phyloP scores from a whole-genome alignment of 306 rosid species.

The Corylus avellana region DNA sequence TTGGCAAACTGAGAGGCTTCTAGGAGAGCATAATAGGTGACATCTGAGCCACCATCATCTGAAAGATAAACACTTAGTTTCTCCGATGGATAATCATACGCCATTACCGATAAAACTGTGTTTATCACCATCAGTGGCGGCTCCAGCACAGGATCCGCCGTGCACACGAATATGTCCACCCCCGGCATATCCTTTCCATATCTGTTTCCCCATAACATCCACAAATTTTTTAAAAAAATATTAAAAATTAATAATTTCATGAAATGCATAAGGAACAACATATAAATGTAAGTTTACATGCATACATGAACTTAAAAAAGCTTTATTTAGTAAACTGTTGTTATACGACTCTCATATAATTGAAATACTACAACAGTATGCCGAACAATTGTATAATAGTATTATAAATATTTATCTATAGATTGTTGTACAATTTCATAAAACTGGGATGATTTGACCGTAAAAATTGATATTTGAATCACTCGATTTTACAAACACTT shows the following conservation, averaged over 20 bases:
- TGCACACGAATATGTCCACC: slow-evolving; percentile 85
- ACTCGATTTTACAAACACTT: not conserved
- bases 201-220: slow-evolving; percentile 31
- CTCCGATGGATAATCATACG: slow-evolving; percentile 71
- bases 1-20: slow-evolving; percentile 72
- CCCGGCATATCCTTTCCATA: slow-evolving; percentile 50
- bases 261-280: no score
- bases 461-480: no score
- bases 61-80: slow-evolving; percentile 78
- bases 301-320: no score
- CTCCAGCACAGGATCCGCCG: slow-evolving; percentile 74
- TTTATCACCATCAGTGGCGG: slow-evolving; percentile 77
- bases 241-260: not conserved
- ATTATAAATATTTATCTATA: no score
- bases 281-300: no score
- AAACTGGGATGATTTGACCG: no score
- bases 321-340: no score
- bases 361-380: no score
- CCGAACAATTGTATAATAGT: no score
- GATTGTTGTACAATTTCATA: no score
- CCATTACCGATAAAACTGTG: slow-evolving; percentile 77
- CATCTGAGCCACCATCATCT: slow-evolving; percentile 69
- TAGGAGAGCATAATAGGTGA: slow-evolving; percentile 62
- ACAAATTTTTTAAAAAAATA: not conserved
- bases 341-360: no score